phyloP scores from a whole-genome alignment of 441 rosid genomes.

The Eruca vesicaria region DNA sequence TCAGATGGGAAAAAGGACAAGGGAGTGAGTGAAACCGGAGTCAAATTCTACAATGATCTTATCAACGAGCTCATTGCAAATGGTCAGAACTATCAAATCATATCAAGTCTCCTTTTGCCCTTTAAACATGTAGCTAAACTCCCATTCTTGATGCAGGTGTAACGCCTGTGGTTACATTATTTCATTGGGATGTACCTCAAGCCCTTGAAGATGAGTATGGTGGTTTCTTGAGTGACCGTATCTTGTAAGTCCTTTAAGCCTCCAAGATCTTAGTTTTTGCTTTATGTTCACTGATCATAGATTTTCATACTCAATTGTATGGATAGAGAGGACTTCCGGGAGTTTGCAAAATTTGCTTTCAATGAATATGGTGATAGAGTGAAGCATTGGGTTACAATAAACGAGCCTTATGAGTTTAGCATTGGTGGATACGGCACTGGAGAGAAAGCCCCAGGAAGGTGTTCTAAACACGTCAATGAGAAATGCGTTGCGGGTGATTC shows the following conservation, averaged over 20 bases:
- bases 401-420: constrained; percentile 38
- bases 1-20: constrained; percentile 46
- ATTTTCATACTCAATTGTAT: neutral
- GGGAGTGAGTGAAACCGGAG: constrained; percentile 43
- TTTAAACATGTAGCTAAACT: neutral
- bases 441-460: constrained; percentile 38
- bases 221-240: constrained; percentile 38
- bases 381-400: constrained; percentile 46
- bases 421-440: constrained; percentile 36
- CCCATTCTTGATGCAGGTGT: constrained; percentile 32
- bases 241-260: constrained; percentile 27
- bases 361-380: constrained; percentile 51
- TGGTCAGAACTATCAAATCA: constrained; percentile 25
- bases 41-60: constrained; percentile 47
- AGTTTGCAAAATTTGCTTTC: constrained; percentile 37
- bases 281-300: neutral
- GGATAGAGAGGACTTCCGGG: constrained; percentile 30
- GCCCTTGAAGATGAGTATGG: constrained; percentile 37
- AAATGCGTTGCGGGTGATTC: constrained; percentile 31
- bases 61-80: constrained; percentile 41
- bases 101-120: neutral
- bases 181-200: constrained; percentile 47
- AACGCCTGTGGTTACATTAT: constrained; percentile 41
- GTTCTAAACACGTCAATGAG: constrained; percentile 33
- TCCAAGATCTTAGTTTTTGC: neutral